phyloP scores from a whole-genome alignment of 805 yeast genomes.

The Wickerhamomyces xylosicus region DNA sequence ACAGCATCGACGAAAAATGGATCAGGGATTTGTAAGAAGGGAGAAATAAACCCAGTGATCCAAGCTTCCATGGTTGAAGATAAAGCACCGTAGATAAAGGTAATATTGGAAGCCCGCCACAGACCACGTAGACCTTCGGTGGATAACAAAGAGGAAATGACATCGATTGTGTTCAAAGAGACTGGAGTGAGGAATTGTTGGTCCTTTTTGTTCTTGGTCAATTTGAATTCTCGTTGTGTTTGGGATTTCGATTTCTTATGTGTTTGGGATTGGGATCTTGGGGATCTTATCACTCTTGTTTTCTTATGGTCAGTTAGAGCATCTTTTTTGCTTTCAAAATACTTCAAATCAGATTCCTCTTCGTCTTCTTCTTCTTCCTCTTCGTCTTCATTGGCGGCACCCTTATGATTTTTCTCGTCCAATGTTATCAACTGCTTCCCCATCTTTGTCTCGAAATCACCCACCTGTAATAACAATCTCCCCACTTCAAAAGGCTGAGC shows the following conservation, averaged over 20 bases:
- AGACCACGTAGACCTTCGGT: slow-evolving; percentile 65
- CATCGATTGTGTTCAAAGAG: slow-evolving; percentile 54
- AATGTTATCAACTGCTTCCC: slow-evolving; percentile 7
- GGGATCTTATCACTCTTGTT: slow-evolving; percentile 9
- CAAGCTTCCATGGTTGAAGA: slow-evolving; percentile 78
- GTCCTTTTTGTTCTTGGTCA: not conserved
- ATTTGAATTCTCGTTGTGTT: not conserved
- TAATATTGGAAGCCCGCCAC: slow-evolving; percentile 67
- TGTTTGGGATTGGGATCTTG: not conserved
- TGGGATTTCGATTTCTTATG: not conserved
- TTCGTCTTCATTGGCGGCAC: slow-evolving; percentile 8
- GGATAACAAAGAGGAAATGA: slow-evolving; percentile 50
- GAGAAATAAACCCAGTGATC: slow-evolving; percentile 82
- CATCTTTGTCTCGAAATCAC: slow-evolving; percentile 35
- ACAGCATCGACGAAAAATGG: slow-evolving; percentile 77
- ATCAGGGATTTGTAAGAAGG: slow-evolving; percentile 75
- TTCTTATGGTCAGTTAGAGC: slow-evolving; percentile 14
- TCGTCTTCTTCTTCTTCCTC: slow-evolving; percentile 21
- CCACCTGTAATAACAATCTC: slow-evolving; percentile 71
- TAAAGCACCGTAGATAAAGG: slow-evolving; percentile 69
- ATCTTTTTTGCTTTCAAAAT: slow-evolving; percentile 27
- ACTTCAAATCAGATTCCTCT: slow-evolving; percentile 32
- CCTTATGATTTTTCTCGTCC: slow-evolving; percentile 12
- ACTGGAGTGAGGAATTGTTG: slow-evolving; percentile 38
- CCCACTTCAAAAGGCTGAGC: slow-evolving; percentile 88